phyloP scores from a whole-genome alignment of 345 rosid species.

The Cardiospermum halicacabum region DNA sequence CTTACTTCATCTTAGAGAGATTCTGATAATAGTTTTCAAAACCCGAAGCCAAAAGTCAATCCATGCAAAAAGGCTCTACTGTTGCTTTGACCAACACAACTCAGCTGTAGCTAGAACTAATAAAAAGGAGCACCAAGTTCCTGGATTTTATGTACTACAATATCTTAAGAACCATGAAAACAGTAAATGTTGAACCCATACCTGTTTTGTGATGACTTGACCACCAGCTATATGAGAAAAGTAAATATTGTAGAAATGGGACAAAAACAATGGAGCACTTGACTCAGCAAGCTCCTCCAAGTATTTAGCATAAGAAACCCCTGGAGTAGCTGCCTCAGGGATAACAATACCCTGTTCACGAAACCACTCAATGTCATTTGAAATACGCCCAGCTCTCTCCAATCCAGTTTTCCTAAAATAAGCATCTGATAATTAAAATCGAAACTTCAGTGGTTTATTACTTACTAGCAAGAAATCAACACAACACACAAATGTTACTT shows the following conservation, averaged over 20 bases:
- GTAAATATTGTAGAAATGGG: constrained; percentile 86
- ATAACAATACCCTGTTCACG: constrained; percentile 33
- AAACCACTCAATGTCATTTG: constrained; percentile 71
- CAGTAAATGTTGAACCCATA: constrained; percentile 11
- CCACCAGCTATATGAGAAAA: constrained; percentile 90
- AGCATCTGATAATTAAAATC: constrained; percentile 51
- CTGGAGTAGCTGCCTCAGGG: constrained; percentile 61
- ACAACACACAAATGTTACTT: constrained; percentile 20
- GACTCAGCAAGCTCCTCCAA: constrained; percentile 64
- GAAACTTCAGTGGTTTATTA: constrained; percentile 5
- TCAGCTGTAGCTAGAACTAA: too few species aligned
- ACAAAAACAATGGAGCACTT: constrained; percentile 72
- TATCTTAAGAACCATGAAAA: too few species aligned
- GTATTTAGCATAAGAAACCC: constrained; percentile 60
- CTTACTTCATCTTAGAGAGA: too few species aligned
- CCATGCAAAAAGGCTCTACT: too few species aligned
- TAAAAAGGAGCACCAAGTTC: too few species aligned
- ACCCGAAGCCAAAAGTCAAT: too few species aligned
- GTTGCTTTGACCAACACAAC: too few species aligned
- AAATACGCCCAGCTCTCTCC: constrained; percentile 62
- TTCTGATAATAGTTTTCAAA: too few species aligned
- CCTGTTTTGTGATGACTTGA: constrained; percentile 71
- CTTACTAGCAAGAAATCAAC: background rate
- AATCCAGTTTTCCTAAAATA: constrained; percentile 85
- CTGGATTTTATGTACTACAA: too few species aligned